These are phyloP conservation scores for Ambrosiella beaveri DNA, from an alignment of 2,329 filamentous ascomycete genomes.

Conservation along the genomic window DNA sequence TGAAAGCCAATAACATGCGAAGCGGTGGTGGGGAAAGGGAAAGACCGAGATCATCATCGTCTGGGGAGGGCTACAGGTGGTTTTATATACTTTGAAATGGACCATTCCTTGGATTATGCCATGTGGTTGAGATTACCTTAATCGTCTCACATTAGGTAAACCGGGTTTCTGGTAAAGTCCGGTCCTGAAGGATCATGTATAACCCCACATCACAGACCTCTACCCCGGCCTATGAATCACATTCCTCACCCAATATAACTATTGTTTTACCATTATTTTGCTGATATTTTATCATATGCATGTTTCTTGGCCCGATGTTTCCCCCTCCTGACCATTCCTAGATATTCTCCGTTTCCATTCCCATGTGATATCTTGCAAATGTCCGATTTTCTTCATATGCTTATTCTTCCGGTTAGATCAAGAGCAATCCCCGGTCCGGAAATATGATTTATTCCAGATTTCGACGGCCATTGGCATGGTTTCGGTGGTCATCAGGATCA, in stretches of 20 bases:
- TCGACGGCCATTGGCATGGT: too few species aligned
- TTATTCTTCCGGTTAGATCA: too few species aligned
- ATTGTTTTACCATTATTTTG: neutral
- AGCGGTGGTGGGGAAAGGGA: neutral
- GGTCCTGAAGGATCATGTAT: neutral
- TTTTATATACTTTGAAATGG: neutral
- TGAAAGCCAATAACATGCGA: neutral
- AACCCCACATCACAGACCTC: neutral
- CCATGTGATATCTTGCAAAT: neutral
- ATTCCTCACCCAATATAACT: neutral
- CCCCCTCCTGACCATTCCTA: neutral
- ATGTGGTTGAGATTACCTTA: too few species aligned
- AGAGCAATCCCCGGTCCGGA: too few species aligned
- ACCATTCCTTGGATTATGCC: too few species aligned
- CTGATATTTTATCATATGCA: neutral
- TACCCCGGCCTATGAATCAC: neutral
- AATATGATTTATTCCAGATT: too few species aligned
- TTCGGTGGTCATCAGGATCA: too few species aligned
- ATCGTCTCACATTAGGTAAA: neutral
- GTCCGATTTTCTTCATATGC: neutral
- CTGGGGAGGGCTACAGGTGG: neutral
- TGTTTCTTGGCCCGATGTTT: neutral
- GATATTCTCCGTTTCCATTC: neutral
- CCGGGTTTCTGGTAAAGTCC: neutral
- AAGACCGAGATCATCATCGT: neutral